phyloP scores from a whole-genome alignment of 495 filamentous ascomycete genomes.

The Geopyxis carbonaria region DNA sequence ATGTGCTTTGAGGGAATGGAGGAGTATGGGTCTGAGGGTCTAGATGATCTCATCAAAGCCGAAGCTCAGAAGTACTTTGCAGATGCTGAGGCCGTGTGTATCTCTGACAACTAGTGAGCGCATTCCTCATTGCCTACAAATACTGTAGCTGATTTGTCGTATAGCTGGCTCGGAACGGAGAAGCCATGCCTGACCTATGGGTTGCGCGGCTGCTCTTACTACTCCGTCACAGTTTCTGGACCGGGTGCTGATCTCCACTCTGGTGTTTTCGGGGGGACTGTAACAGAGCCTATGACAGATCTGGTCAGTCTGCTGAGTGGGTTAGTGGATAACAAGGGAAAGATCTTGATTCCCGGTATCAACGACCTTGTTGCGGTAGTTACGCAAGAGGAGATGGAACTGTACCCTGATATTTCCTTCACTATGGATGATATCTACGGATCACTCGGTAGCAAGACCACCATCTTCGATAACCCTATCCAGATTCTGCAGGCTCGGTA shows the following conservation, averaged over 20 bases:
- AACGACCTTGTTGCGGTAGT: slow-evolving; percentile 79
- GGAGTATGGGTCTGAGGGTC: slow-evolving; percentile 91
- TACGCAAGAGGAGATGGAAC: slow-evolving; percentile 63
- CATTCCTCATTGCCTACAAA: neutral
- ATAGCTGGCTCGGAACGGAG: slow-evolving; percentile 82
- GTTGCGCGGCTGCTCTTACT: slow-evolving; percentile 95
- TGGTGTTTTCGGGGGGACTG: slow-evolving; percentile 88
- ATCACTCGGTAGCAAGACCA: slow-evolving; percentile 69
- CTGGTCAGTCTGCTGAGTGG: slow-evolving; percentile 61
- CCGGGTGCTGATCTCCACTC: slow-evolving; percentile 89
- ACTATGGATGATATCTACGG: slow-evolving; percentile 90
- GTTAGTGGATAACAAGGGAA: slow-evolving; percentile 75
- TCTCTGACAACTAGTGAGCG: slow-evolving; percentile 76
- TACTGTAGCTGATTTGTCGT: neutral
- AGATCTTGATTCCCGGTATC: slow-evolving; percentile 76
- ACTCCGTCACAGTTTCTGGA: slow-evolving; percentile 69
- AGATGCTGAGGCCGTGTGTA: slow-evolving; percentile 90
- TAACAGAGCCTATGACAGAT: slow-evolving; percentile 97
- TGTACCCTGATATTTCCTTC: slow-evolving; percentile 78
- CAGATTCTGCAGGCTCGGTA: slow-evolving; percentile 70
- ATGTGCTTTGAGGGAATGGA: slow-evolving; percentile 99
- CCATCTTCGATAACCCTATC: slow-evolving; percentile 73
- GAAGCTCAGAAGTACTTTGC: slow-evolving; percentile 87
- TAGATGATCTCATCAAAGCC: slow-evolving; percentile 80
- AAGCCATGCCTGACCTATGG: slow-evolving; percentile 97